A percentile compares a stretch with the other conserved stretches of the same genome.
Evolutionary conservation across 495 filamentous ascomycete genomes (phyloP).

Genomic region (Oidiodendron maius): DNA sequence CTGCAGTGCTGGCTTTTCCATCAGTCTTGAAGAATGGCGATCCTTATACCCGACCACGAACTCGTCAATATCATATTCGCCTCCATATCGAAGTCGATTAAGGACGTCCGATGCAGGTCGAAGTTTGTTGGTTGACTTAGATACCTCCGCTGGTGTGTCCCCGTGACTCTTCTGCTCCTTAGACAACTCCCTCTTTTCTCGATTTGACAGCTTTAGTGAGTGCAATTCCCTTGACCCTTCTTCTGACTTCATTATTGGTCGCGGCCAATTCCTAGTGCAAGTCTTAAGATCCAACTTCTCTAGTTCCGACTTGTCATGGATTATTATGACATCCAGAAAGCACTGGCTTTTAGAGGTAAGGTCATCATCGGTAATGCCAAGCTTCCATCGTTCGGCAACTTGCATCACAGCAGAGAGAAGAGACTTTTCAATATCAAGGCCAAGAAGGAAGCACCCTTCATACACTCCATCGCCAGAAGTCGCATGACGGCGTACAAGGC

Average conservation of each 20-base stretch:
- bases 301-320: neutral
- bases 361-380: neutral
- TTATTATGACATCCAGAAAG: conserved; percentile 3
- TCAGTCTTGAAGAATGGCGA: conserved; percentile 3
- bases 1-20: conserved; percentile 14
- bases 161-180: neutral
- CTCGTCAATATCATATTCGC: conserved; percentile 17
- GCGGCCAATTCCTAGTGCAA: conserved; percentile 11
- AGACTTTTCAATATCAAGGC: neutral
- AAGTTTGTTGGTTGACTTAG: conserved; percentile 1
- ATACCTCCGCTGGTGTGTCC: neutral
- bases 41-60: conserved; percentile 21
- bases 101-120: conserved; percentile 18
- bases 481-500: neutral
- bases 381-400: conserved; percentile 4
- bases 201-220: neutral
- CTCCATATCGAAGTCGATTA: conserved; percentile 16
- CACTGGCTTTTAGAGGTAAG: conserved; percentile 1
- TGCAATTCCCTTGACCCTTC: neutral
- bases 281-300: neutral
- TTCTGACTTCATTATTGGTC: conserved; percentile 3
- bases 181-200: neutral
- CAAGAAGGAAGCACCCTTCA: conserved; percentile 11
- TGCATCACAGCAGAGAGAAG: neutral
- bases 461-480: neutral